Conservation (phyloP, 306 rosid species). For the Purshia tridentata region DNA sequence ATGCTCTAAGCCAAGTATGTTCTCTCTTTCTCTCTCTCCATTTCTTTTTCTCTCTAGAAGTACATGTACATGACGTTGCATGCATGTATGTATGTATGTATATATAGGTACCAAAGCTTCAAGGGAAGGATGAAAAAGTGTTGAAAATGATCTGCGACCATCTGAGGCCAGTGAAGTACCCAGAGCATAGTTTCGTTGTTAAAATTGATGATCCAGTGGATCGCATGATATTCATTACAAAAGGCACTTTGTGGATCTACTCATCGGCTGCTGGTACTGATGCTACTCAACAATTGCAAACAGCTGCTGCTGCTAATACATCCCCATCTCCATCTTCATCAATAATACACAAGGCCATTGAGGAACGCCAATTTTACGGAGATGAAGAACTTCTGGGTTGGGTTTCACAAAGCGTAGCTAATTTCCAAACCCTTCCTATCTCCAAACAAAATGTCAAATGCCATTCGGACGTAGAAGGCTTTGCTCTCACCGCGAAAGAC, state of each 20-base stretch:
- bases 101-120: slow-evolving; percentile 23
- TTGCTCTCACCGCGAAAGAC: slow-evolving; percentile 1
- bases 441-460: neutral
- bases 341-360: neutral
- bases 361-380: neutral
- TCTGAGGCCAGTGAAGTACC: slow-evolving; percentile 21
- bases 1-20: slow-evolving; percentile 57
- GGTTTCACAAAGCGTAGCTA: neutral
- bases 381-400: slow-evolving; percentile 14
- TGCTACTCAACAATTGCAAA: too few species aligned
- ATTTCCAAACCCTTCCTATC: neutral
- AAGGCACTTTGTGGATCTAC: slow-evolving; percentile 17
- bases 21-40: too few species aligned
- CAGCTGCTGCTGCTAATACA: too few species aligned
- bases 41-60: too few species aligned
- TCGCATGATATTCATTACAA: slow-evolving; percentile 17
- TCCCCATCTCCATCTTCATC: neutral
- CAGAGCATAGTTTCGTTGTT: slow-evolving; percentile 15
- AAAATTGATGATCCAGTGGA: slow-evolving; percentile 20
- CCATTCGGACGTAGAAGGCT: slow-evolving; percentile 1
- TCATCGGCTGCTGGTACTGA: neutral
- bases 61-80: too few species aligned
- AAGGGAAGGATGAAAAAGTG: neutral
- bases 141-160: slow-evolving; percentile 10
- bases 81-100: neutral